Evolutionary conservation across 1,139 yeast species (phyloP).

Genomic region (Dujonia santamariae): DNA sequence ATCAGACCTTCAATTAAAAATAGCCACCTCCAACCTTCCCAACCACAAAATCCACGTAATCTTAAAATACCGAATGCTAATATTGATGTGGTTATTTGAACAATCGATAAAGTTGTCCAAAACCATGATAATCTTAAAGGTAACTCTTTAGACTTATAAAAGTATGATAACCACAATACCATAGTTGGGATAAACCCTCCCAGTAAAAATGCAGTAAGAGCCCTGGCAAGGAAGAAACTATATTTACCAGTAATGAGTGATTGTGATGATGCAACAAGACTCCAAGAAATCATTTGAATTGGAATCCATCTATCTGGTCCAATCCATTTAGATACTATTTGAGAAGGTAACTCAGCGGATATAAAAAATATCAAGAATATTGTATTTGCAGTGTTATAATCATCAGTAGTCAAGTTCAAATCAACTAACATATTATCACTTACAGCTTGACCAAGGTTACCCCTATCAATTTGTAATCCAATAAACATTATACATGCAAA

Average conservation of each 20-base stretch:
- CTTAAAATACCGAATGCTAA: conserved; percentile 46
- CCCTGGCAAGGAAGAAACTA: conserved; percentile 41
- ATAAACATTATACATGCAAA: conserved; percentile 50
- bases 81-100: conserved; percentile 38
- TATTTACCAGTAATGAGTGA: conserved; percentile 31
- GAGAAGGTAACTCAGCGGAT: conserved; percentile 55
- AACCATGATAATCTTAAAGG: conserved; percentile 49
- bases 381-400: conserved; percentile 49
- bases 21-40: conserved; percentile 63
- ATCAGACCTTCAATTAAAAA: conserved; percentile 62
- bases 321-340: conserved; percentile 46
- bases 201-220: conserved; percentile 46
- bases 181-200: conserved; percentile 60
- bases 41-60: conserved; percentile 33
- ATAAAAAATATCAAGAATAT: conserved; percentile 43
- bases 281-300: conserved; percentile 48
- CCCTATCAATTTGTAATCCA: conserved; percentile 51
- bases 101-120: conserved; percentile 44
- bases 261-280: conserved; percentile 47
- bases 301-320: conserved; percentile 59
- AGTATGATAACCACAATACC: conserved; percentile 54
- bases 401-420: conserved; percentile 39
- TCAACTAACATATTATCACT: conserved; percentile 47
- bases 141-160: conserved; percentile 50
- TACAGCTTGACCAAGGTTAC: conserved; percentile 48